Base-by-base conservation (phyloP, 1,284 basidiomycete genomes). In the Phellopilus nigrolimitatus region DNA sequence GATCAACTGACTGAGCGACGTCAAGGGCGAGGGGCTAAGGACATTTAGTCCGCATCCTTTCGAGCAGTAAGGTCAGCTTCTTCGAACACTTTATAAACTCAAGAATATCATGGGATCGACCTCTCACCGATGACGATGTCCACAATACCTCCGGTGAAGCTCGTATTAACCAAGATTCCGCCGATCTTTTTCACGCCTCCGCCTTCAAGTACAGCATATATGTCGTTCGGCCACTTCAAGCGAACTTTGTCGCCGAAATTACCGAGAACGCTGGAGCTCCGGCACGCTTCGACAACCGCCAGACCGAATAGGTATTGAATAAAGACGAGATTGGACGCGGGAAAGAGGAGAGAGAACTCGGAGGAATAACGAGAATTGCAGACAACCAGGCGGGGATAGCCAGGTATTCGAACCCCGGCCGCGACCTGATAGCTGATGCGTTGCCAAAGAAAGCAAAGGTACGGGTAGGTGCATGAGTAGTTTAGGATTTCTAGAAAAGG, bases 201-300 rank as follows among this genome's bases (percentile, higher is more conserved):
- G 5, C 70, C 72, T 6, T 71, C 71, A 1, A 71, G 72, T 9
- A 80, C 67, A 1, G 83, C 87, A 62, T 98, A 99, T 5, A 99
- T 72, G 63, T 99, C 95, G 63, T 99, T 99, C 9, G 95, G 95
- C 97, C 97, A 99, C 68, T 99, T 99, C 49, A 99, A 74, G 42
- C 83, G 78, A 3, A 95, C 78, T 3, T 73, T 73, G 10, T 73
- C 69, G 0, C 83, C 87, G 55, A 72, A 72, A 22, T 65, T 67
- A 9, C 73, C 83, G 1, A 89, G 70, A 7, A 82, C 71, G 4
- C 57, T 65, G 10, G 70, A 66, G 27, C 77, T 72, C 1, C 80
- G 71, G 57, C 89, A 86, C 0, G 91, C 93, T 60, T 95, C 88
- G 3, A 85, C 82, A n/a, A 98, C 84, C 0, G 95, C 91, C 25